Evolutionary conservation across 148 eudicot species (phyloP).

Genomic region (Nyssa sinensis): DNA sequence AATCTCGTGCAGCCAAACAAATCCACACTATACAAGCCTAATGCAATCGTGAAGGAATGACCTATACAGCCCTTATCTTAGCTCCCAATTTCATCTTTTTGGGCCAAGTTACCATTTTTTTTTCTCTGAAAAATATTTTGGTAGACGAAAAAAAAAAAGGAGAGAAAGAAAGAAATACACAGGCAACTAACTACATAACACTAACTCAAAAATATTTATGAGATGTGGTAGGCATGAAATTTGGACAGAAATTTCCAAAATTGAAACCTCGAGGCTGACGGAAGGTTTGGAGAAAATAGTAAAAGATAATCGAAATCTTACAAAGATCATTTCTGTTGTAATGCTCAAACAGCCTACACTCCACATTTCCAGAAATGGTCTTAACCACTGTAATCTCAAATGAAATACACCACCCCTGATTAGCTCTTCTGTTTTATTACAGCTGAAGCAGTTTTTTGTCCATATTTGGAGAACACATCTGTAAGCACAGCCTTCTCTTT

Average conservation of each 20-base stretch:
- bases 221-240: neutral
- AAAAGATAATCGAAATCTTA: neutral
- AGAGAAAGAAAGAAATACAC: neutral
- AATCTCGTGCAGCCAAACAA: too few relatives aligned
- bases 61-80: too few relatives aligned
- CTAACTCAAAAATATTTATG: too few relatives aligned
- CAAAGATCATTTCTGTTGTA: neutral
- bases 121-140: too few relatives aligned
- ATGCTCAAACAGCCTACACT: neutral
- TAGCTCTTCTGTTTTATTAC: constrained; percentile 32
- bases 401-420: neutral
- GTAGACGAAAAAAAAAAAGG: neutral
- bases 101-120: too few relatives aligned
- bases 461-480: constrained; percentile 69
- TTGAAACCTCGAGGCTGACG: neutral
- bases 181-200: too few relatives aligned
- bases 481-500: constrained; percentile 70
- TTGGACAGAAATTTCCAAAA: neutral
- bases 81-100: too few relatives aligned
- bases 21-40: too few relatives aligned
- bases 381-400: constrained; percentile 2
- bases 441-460: constrained; percentile 34
- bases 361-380: neutral
- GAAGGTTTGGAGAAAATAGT: neutral
- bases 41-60: too few relatives aligned